These are phyloP conservation scores for Penicillium verrucosum DNA, from an alignment of 2,329 filamentous ascomycete species.

Conservation along the genomic window DNA sequence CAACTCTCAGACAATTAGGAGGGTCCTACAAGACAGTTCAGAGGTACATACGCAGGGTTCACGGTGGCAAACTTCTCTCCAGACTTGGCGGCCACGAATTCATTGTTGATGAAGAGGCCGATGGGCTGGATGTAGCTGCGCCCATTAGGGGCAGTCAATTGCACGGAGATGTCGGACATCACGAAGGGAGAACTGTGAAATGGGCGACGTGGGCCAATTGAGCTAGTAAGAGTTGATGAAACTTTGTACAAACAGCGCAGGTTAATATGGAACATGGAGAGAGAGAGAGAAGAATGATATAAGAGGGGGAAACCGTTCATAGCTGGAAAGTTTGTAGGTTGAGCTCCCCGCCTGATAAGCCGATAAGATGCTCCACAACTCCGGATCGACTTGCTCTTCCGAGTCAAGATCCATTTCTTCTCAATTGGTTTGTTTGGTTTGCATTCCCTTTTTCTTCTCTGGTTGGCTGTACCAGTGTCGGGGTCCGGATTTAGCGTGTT, in stretches of 20 bases:
- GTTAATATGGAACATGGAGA: conserved; percentile 11
- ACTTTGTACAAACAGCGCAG: conserved; percentile 11
- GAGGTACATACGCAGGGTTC: conserved; percentile 56
- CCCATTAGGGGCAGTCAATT: conserved; percentile 74
- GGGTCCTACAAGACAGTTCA: not conserved
- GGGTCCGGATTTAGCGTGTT: not conserved
- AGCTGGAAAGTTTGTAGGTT: not conserved
- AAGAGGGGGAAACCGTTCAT: not conserved
- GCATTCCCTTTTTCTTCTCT: not conserved
- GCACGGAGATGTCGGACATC: conserved; percentile 42
- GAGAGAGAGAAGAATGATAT: not conserved
- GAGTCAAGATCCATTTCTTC: not conserved
- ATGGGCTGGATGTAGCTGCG: conserved; percentile 67
- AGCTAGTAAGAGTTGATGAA: not conserved
- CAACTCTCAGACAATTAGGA: not conserved
- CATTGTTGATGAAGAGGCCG: conserved; percentile 81
- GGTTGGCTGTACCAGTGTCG: not conserved
- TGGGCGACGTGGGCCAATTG: conserved; percentile 7
- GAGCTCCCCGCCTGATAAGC: conserved; percentile 20
- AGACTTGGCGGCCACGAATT: conserved; percentile 67
- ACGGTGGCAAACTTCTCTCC: conserved; percentile 64
- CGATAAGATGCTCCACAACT: conserved; percentile 19
- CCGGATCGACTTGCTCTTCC: conserved; percentile 37
- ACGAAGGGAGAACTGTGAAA: conserved; percentile 28
- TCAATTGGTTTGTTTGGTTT: conserved; percentile 1